Conservation (phyloP, 2,329 filamentous ascomycete genomes). For the Sporothrix euskadiensis region DNA sequence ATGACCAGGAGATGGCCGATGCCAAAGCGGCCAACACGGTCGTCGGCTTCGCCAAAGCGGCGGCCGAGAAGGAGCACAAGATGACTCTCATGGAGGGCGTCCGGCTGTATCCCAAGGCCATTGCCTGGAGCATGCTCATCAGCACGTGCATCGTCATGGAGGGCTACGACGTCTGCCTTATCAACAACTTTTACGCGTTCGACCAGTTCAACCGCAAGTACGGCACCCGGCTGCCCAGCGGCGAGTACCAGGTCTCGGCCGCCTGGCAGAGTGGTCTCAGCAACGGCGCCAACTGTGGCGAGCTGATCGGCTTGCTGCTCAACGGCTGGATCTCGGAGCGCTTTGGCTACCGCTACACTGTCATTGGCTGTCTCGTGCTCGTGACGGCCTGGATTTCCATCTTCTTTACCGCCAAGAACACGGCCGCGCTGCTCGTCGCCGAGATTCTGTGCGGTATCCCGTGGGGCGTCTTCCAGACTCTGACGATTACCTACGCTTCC, state of each 20-base stretch:
- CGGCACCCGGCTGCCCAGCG: conserved; percentile 49
- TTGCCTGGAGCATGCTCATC: conserved; percentile 79
- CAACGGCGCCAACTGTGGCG: conserved; percentile 57
- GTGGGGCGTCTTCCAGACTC: conserved; percentile 45
- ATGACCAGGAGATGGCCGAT: conserved; percentile 24
- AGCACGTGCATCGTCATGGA: conserved; percentile 94
- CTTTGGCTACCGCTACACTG: conserved; percentile 67
- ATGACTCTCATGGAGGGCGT: conserved; percentile 77
- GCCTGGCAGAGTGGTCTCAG: conserved; percentile 64
- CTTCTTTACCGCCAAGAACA: conserved; percentile 64
- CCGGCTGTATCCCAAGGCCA: conserved; percentile 81
- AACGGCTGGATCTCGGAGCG: conserved; percentile 66
- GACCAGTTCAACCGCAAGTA: conserved; percentile 59
- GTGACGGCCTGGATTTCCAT: conserved; percentile 61
- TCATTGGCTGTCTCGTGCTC: conserved; percentile 58
- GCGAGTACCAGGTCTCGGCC: conserved; percentile 57
- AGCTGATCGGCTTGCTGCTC: conserved; percentile 66
- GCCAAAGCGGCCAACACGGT: conserved; percentile 33
- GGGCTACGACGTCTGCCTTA: conserved; percentile 78
- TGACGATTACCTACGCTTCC: conserved; percentile 65
- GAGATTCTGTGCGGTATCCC: conserved; percentile 62
- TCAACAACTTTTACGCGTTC: conserved; percentile 70
- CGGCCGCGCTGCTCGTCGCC: conserved; percentile 59
- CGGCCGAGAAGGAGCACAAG: conserved; percentile 62
- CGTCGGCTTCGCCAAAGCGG: conserved; percentile 50